Percentiles rank a stretch among this genome's conserved stretches.
Conservation (phyloP, 352 stramenopile species). For the Aphanomyces stellatus region DNA sequence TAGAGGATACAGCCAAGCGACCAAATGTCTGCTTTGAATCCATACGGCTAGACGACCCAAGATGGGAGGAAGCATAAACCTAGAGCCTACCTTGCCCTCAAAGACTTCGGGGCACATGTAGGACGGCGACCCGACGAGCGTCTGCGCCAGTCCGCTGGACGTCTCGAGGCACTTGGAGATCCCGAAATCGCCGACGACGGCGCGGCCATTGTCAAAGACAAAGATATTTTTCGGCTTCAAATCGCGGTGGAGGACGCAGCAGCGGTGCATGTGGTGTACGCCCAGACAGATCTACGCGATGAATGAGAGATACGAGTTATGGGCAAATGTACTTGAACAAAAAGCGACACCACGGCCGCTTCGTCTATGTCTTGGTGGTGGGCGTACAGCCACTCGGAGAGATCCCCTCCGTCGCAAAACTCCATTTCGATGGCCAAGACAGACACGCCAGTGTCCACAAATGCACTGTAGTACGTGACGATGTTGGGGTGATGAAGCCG, state of each 20-base stretch:
- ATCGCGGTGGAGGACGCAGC: slow-evolving; percentile 89
- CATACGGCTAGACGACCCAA: slow-evolving; percentile 36
- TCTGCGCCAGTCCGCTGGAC: slow-evolving; percentile 66
- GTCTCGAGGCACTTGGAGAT: slow-evolving; percentile 65
- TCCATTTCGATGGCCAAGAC: slow-evolving; percentile 11
- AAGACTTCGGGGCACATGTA: slow-evolving; percentile 95
- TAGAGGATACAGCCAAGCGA: slow-evolving; percentile 93
- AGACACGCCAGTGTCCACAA: not conserved
- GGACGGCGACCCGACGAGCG: slow-evolving; percentile 89
- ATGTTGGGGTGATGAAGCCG: slow-evolving; percentile 4
- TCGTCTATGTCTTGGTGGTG: not conserved
- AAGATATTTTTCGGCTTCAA: slow-evolving; percentile 93
- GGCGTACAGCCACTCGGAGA: slow-evolving; percentile 6
- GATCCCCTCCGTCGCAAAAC: slow-evolving; percentile 6
- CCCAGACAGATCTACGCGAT: slow-evolving; percentile 25
- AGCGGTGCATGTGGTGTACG: slow-evolving; percentile 78
- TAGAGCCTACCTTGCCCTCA: slow-evolving; percentile 49
- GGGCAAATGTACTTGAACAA: not conserved
- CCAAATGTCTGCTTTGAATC: slow-evolving; percentile 94
- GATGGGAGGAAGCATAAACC: not conserved
- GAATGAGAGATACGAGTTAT: not conserved
- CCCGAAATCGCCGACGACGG: slow-evolving; percentile 84
- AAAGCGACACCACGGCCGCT: not conserved
- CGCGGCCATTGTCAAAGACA: slow-evolving; percentile 77
- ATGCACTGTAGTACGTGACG: not conserved